Conservation (phyloP, 805 yeast species). For the Candida multigemmis region DNA sequence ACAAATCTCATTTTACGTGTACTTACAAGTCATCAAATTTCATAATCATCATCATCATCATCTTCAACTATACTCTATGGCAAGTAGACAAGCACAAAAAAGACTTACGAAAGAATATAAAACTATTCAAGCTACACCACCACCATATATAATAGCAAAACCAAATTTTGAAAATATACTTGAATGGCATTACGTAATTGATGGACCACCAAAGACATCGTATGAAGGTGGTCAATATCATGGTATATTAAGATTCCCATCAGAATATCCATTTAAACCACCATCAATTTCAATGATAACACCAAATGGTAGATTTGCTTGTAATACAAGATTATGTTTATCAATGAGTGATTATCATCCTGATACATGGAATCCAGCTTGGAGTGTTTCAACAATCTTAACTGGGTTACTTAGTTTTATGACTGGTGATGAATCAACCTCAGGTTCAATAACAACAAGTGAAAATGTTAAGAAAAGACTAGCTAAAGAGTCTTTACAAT, state of each 20-base stretch:
- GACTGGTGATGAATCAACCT: slow-evolving; percentile 80
- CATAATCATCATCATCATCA: no score
- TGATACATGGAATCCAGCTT: slow-evolving; percentile 92
- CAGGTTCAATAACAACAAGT: slow-evolving; percentile 70
- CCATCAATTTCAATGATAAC: slow-evolving; percentile 86
- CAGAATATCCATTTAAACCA: slow-evolving; percentile 86
- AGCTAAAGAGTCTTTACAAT: slow-evolving; percentile 53
- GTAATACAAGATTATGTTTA: slow-evolving; percentile 75
- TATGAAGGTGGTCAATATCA: slow-evolving; percentile 84
- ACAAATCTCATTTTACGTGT: no score
- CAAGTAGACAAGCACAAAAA: slow-evolving; percentile 31
- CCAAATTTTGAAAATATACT: slow-evolving; percentile 83
- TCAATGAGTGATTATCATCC: slow-evolving; percentile 96
- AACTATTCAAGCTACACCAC: slow-evolving; percentile 66
- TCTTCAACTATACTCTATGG: slow-evolving; percentile 21
- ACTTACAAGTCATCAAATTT: no score
- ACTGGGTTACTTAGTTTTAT: slow-evolving; percentile 84
- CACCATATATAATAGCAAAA: slow-evolving; percentile 75
- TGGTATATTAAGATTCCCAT: slow-evolving; percentile 76
- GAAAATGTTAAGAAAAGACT: slow-evolving; percentile 44
- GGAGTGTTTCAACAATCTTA: slow-evolving; percentile 86
- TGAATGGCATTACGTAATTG: slow-evolving; percentile 89
- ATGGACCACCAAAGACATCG: slow-evolving; percentile 89
- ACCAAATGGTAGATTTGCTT: slow-evolving; percentile 80
- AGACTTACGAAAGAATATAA: slow-evolving; percentile 76